phyloP scores from a whole-genome alignment of 345 rosid species.

The Melaleuca alternifolia region DNA sequence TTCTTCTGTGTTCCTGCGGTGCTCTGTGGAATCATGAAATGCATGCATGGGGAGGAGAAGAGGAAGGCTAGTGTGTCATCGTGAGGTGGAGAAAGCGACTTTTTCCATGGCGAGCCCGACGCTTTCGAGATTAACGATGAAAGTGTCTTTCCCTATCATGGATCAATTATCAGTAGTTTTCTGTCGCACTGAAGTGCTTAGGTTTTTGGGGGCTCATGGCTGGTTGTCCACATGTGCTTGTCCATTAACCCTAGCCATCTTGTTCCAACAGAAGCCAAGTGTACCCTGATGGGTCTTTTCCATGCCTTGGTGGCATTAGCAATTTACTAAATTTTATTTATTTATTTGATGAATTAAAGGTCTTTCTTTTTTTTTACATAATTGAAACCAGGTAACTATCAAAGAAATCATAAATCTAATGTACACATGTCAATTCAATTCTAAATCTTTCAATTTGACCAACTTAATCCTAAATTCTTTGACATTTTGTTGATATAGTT shows the following conservation, averaged over 20 bases:
- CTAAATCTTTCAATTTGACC: neutral
- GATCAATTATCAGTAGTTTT: slow-evolving; percentile 11
- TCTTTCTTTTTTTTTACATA: neutral
- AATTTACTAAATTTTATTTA: neutral
- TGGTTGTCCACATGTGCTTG: neutral
- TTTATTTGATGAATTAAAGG: neutral
- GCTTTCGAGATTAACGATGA: slow-evolving; percentile 42
- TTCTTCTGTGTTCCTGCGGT: neutral
- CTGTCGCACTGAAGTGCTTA: neutral
- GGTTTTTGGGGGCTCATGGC: neutral
- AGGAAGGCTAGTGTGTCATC: neutral
- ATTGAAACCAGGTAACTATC: neutral
- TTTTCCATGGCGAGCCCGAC: neutral
- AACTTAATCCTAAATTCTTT: neutral
- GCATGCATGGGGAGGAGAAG: slow-evolving; percentile 6
- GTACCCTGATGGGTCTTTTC: neutral
- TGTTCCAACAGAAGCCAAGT: neutral
- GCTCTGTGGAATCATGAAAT: slow-evolving; percentile 6
- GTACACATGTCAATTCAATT: accelerated
- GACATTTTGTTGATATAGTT: accelerated
- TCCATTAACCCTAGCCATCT: neutral
- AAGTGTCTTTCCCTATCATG: slow-evolving; percentile 50
- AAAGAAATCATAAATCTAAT: accelerated
- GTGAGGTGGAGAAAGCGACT: neutral
- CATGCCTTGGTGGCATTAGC: neutral